phyloP scores from a whole-genome alignment of 805 yeast genomes.

The Yamadazyma paraphyllophila region DNA sequence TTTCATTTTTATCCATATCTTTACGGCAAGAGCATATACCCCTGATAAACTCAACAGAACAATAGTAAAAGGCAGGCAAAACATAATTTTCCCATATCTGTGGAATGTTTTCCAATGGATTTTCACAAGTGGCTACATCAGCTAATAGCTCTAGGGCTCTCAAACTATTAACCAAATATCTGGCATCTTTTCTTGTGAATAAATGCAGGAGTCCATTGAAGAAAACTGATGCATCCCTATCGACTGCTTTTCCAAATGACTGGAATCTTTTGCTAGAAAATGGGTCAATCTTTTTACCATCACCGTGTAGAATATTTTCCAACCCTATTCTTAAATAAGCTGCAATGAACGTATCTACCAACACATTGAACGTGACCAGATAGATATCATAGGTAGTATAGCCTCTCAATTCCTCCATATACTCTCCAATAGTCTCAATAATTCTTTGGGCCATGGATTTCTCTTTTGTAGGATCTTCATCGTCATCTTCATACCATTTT shows the following conservation, averaged over 20 bases:
- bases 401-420: conserved; percentile 60
- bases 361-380: conserved; percentile 36
- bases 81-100: conserved; percentile 57
- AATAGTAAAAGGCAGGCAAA: conserved; percentile 67
- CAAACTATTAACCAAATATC: conserved; percentile 37
- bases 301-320: conserved; percentile 40
- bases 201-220: conserved; percentile 35
- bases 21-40: conserved; percentile 57
- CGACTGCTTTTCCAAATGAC: conserved; percentile 38
- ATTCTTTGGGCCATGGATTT: conserved; percentile 54
- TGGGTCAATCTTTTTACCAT: conserved; percentile 43
- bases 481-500: conserved; percentile 63
- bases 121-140: conserved; percentile 39
- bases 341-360: conserved; percentile 37
- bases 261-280: conserved; percentile 31
- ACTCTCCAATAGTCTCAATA: conserved; percentile 72
- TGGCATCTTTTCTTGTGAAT: conserved; percentile 40
- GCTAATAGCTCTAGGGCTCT: conserved; percentile 40
- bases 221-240: conserved; percentile 37
- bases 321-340: conserved; percentile 39
- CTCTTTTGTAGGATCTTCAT: conserved; percentile 7
- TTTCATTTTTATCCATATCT: conserved; percentile 35
- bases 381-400: conserved; percentile 43
- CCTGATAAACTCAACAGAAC: conserved; percentile 68
- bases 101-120: conserved; percentile 32